Evolutionary conservation across 2,329 filamentous ascomycete species (phyloP), one percentile per base, ranked within the genome.

Genomic region (Lecanicillium sp.): DNA sequence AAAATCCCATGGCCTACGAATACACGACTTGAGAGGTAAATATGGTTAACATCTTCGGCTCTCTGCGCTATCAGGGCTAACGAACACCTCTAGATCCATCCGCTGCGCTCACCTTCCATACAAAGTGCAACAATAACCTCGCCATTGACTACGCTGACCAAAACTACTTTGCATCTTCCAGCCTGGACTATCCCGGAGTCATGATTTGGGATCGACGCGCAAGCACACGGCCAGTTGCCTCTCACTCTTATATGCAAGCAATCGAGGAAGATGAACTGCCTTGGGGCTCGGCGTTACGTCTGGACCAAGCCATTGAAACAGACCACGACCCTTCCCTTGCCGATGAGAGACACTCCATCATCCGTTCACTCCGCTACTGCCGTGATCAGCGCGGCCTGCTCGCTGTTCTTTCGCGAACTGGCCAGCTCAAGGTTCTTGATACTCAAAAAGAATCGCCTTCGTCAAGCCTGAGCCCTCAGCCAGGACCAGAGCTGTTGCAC

Each of bases 91-190:
- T 65, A 66, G 70, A 73, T 27, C 64, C 72, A 25, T 65, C 66
- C 12, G 64, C 68, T 15, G 71, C 72, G 6, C 64, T 74, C 34
- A 77, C 67, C n/a, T 81, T 80, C 46, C 73, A 73, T 44, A 83
- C 79, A 4, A 77, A 74, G 48, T 80, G 77, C 50, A 81, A 79
- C 56, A 83, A 83, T 49, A 83, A 83, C 46, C 57, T 92, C 39
- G 76, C 84, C 13, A 85, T 92, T 44, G 85, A 92, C 61, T 85
- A 84, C 44, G 68, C 79, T 17, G 84, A 94, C 49, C 78, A 82
- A 47, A 88, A 92, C 50, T 90, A 88, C 58, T 90, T 92, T 61
- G 80, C 86, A 2, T 89, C 86, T 1, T 87, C 84, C 12, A 81
- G 82, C 3, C 65, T 86, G 11, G 84, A 86, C 42, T 80, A 86